These are phyloP conservation scores for Atalantia buxifolia DNA, from an alignment of 345 rosid species.

Conservation along the genomic window DNA sequence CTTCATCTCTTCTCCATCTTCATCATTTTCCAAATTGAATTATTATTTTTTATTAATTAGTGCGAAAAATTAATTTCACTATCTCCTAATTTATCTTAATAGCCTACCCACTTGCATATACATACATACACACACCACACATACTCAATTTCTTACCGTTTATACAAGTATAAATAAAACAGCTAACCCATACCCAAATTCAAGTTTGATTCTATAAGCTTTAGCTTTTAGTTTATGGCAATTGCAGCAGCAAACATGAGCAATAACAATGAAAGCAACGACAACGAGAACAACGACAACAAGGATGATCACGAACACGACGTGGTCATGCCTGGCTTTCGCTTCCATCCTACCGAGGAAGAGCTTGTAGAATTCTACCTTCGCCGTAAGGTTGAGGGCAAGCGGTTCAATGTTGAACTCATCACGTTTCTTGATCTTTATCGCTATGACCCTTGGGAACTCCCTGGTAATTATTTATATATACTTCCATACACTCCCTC, in stretches of 20 bases:
- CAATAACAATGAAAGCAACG: slow-evolving; percentile 26
- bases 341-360: slow-evolving; percentile 99
- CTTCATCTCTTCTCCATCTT: background rate
- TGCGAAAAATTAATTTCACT: background rate
- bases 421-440: slow-evolving; percentile 98
- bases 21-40: background rate
- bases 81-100: background rate
- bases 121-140: slow-evolving; percentile 1
- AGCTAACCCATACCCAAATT: background rate
- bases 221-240: slow-evolving; percentile 47
- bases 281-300: slow-evolving; percentile 23
- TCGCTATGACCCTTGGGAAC: slow-evolving; percentile 99
- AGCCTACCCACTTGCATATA: slow-evolving; percentile 24
- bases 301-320: slow-evolving; percentile 85
- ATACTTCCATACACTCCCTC: background rate
- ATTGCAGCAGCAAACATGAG: slow-evolving; percentile 60
- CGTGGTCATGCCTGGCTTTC: slow-evolving; percentile 97
- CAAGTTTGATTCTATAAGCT: background rate
- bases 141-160: slow-evolving; percentile 20
- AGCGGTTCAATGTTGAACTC: slow-evolving; percentile 95
- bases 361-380: slow-evolving; percentile 99
- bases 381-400: slow-evolving; percentile 99
- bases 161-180: slow-evolving; percentile 21
- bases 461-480: slow-evolving; percentile 66
- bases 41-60: background rate